These are phyloP conservation scores for Kazachstania sp. DNA, from an alignment of 1,139 yeast species.

Conservation along the genomic window DNA sequence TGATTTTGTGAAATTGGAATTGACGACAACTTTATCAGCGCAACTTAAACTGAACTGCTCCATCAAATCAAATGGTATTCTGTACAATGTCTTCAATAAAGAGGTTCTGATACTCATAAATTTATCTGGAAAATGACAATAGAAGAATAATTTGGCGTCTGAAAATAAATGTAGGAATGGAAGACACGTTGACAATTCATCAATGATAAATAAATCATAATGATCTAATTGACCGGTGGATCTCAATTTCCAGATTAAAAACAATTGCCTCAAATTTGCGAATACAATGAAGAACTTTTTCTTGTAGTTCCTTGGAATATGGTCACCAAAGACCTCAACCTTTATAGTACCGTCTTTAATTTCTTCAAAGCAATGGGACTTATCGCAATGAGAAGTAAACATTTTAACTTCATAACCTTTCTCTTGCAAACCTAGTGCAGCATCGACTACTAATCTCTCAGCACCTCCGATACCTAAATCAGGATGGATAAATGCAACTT, in stretches of 20 bases:
- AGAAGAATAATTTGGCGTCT: slow-evolving; percentile 50
- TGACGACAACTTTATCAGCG: slow-evolving; percentile 77
- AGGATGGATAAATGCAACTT: slow-evolving; percentile 85
- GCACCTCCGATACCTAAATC: slow-evolving; percentile 98
- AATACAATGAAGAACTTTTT: slow-evolving; percentile 71
- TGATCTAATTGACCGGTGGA: slow-evolving; percentile 38
- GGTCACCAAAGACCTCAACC: slow-evolving; percentile 73
- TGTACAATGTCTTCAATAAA: slow-evolving; percentile 51
- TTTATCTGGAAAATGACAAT: slow-evolving; percentile 96
- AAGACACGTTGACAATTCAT: slow-evolving; percentile 78
- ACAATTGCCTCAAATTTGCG: slow-evolving; percentile 77
- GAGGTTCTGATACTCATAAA: slow-evolving; percentile 55
- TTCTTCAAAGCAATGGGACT: slow-evolving; percentile 83
- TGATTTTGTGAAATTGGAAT: slow-evolving; percentile 71
- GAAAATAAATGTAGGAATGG: slow-evolving; percentile 56
- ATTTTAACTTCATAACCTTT: slow-evolving; percentile 58
- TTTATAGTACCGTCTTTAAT: slow-evolving; percentile 47
- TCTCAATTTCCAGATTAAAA: slow-evolving; percentile 46
- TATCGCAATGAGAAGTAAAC: slow-evolving; percentile 87
- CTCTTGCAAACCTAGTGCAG: slow-evolving; percentile 78
- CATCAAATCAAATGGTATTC: slow-evolving; percentile 70
- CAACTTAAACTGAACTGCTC: slow-evolving; percentile 75
- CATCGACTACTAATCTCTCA: slow-evolving; percentile 88
- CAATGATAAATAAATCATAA: slow-evolving; percentile 72
- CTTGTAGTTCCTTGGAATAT: slow-evolving; percentile 58